Conservation (phyloP, 805 yeast species). For the Nakazawaea wickerhamii region DNA sequence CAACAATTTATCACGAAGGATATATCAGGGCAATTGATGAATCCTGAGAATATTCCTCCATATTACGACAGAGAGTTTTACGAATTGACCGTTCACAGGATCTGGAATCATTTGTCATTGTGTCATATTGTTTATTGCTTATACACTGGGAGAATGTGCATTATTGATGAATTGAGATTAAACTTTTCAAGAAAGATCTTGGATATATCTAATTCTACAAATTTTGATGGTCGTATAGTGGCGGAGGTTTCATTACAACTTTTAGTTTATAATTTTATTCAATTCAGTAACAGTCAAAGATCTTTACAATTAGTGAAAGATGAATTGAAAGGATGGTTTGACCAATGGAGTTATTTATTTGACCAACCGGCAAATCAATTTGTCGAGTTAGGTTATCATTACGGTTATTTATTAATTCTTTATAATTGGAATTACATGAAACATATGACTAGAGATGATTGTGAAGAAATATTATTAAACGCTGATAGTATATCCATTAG, state of each 20-base stretch:
- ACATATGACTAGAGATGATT: not conserved
- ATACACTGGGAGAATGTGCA: constrained; percentile 58
- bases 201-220: constrained; percentile 55
- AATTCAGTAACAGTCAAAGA: constrained; percentile 22
- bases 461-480: constrained; percentile 3
- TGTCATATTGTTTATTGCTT: constrained; percentile 65
- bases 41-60: constrained; percentile 9
- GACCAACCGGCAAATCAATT: constrained; percentile 70
- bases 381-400: constrained; percentile 66
- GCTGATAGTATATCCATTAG: constrained; percentile 21
- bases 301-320: constrained; percentile 33
- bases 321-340: constrained; percentile 56
- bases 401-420: constrained; percentile 47
- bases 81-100: constrained; percentile 50
- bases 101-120: constrained; percentile 67
- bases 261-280: constrained; percentile 53
- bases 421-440: constrained; percentile 31
- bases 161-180: constrained; percentile 50
- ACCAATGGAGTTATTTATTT: constrained; percentile 64
- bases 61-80: constrained; percentile 38
- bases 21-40: constrained; percentile 35
- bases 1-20: constrained; percentile 55
- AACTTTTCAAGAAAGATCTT: constrained; percentile 49
- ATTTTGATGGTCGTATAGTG: constrained; percentile 79
- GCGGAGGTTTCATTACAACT: constrained; percentile 64